Evolutionary conservation across 345 rosid genomes (phyloP).

Genomic region (Salix viminalis): DNA sequence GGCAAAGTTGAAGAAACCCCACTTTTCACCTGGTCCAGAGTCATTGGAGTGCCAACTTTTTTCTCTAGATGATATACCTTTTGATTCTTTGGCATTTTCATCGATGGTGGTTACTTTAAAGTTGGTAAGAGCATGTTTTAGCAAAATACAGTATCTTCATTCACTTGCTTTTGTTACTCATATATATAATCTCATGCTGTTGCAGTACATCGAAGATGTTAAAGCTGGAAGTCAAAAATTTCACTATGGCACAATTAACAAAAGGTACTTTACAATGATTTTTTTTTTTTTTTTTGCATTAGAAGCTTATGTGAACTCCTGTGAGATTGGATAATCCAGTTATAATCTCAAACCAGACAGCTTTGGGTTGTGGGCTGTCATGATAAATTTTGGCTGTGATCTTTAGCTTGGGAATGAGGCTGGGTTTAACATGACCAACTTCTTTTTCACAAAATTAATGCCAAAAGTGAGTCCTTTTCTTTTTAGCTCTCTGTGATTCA

Average conservation of each 20-base stretch:
- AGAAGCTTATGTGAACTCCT: background rate
- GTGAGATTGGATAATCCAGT: background rate
- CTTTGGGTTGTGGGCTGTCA: background rate
- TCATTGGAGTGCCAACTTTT: conserved; percentile 85
- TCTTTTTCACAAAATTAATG: background rate
- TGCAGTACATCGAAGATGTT: conserved; percentile 80
- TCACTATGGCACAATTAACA: conserved; percentile 89
- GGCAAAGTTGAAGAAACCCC: conserved; percentile 75
- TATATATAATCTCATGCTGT: conserved; percentile 11
- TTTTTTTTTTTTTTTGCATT: background rate
- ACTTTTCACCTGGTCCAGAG: conserved; percentile 87
- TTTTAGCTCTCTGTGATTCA: background rate
- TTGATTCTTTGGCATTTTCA: conserved; percentile 88
- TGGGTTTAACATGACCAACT: background rate
- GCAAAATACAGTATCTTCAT: background rate
- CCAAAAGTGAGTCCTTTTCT: background rate
- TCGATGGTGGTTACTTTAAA: conserved; percentile 77
- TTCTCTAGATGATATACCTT: conserved; percentile 73
- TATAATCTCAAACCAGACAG: background rate
- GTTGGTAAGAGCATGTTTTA: conserved; percentile 49
- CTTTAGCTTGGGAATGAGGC: background rate
- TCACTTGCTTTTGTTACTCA: background rate
- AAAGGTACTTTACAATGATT: conserved; percentile 42
- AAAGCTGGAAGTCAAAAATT: conserved; percentile 57
- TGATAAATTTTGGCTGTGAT: background rate